Evolutionary conservation across 768 basidiomycete genomes (phyloP).

Genomic region (Rhizopogon sp.): DNA sequence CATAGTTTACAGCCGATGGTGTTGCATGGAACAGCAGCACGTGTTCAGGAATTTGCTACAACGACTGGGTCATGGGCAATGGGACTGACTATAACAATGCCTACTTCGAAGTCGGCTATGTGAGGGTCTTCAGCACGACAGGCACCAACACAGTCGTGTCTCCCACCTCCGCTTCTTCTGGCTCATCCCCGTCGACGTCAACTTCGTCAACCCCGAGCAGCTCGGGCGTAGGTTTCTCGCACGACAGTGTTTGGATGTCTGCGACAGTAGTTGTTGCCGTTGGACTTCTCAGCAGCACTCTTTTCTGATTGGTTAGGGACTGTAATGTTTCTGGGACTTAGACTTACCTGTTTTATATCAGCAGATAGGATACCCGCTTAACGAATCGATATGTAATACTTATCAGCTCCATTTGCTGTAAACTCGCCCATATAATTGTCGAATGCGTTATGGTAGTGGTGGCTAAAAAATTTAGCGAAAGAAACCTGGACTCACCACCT

Average conservation of each 20-base stretch:
- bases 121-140: constrained; percentile 42
- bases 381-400: too few relatives aligned
- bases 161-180: constrained; percentile 12
- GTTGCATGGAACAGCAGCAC: constrained; percentile 52
- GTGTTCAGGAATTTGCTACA: constrained; percentile 64
- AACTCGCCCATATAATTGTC: too few relatives aligned
- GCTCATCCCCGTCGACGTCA: constrained; percentile 8
- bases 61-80: constrained; percentile 61
- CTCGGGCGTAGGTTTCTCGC: constrained; percentile 3
- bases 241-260: constrained; percentile 3
- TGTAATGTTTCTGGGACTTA: neutral
- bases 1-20: constrained; percentile 14
- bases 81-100: constrained; percentile 58
- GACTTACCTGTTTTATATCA: neutral
- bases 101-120: constrained; percentile 67
- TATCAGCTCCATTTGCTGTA: too few relatives aligned
- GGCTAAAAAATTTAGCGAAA: too few relatives aligned
- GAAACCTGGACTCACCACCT: too few relatives aligned
- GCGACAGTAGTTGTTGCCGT: constrained; percentile 7
- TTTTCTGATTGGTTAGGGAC: neutral
- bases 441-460: too few relatives aligned
- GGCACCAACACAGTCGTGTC: constrained; percentile 24
- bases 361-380: too few relatives aligned
- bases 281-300: constrained; percentile 1
- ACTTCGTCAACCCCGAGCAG: constrained; percentile 3